A percentile compares a stretch with the other conserved stretches of the same genome.
Evolutionary conservation across 2,329 filamentous ascomycete genomes (phyloP).

Genomic region (Aspergillus versicolor): DNA sequence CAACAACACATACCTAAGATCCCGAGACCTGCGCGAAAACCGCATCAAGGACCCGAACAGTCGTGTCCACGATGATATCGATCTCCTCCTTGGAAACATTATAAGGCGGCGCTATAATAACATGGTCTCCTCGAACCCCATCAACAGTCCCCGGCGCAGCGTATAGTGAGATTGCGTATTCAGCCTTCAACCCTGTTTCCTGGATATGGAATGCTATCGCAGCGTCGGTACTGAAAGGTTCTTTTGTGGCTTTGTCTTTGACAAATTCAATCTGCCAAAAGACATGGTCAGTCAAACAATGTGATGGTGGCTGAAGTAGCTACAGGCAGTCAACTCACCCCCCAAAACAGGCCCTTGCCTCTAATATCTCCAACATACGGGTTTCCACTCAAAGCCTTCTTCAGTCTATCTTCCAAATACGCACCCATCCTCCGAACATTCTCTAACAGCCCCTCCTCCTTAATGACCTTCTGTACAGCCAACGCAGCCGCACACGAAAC

Average conservation of each 20-base stretch:
- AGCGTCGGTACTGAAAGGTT: slow-evolving; percentile 50
- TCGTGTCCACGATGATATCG: slow-evolving; percentile 53
- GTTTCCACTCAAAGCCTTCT: slow-evolving; percentile 44
- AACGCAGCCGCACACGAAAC: slow-evolving; percentile 58
- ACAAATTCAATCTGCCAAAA: slow-evolving; percentile 55
- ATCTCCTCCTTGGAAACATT: slow-evolving; percentile 60
- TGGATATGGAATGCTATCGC: slow-evolving; percentile 52
- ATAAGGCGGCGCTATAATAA: slow-evolving; percentile 69
- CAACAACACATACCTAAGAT: neutral
- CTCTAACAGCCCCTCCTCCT: slow-evolving; percentile 56
- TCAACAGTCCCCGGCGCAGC: slow-evolving; percentile 63
- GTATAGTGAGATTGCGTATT: slow-evolving; percentile 60
- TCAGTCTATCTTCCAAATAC: slow-evolving; percentile 44
- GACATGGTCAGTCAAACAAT: neutral
- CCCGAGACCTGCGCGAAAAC: slow-evolving; percentile 37
- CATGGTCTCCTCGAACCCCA: slow-evolving; percentile 62
- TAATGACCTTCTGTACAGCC: slow-evolving; percentile 61
- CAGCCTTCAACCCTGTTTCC: slow-evolving; percentile 47
- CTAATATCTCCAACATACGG: slow-evolving; percentile 58
- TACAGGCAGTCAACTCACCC: slow-evolving; percentile 41
- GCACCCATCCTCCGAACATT: slow-evolving; percentile 59
- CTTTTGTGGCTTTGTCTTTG: slow-evolving; percentile 53
- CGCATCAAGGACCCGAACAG: slow-evolving; percentile 54
- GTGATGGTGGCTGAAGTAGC: neutral
- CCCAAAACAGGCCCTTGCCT: slow-evolving; percentile 60